A percentile compares a stretch with the other conserved stretches of the same genome.
Evolutionary conservation across 768 basidiomycete species (phyloP).

Genomic region (Xerocomellus chrysenteron): DNA sequence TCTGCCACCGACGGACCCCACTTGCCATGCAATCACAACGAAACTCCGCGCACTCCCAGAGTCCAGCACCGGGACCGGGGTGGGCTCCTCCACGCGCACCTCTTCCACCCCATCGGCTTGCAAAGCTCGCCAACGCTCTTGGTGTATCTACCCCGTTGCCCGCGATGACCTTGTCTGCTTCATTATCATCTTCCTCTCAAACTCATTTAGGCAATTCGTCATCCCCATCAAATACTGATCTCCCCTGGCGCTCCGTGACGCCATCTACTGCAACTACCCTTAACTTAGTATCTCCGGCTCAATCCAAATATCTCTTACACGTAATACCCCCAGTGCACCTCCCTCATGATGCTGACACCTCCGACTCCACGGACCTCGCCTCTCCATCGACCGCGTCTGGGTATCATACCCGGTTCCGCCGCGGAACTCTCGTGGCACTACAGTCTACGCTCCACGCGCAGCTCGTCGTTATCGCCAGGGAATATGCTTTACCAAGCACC

Average conservation of each 20-base stretch:
- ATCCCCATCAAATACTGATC: slow-evolving; percentile 29
- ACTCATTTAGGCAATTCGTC: slow-evolving; percentile 15
- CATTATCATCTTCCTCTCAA: slow-evolving; percentile 11
- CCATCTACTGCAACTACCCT: slow-evolving; percentile 44
- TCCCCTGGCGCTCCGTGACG: slow-evolving; percentile 49
- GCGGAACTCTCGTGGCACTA: slow-evolving; percentile 86
- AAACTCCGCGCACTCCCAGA: slow-evolving; percentile 11
- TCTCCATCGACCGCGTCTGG: slow-evolving; percentile 62
- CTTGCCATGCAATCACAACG: slow-evolving; percentile 16
- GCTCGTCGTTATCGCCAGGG: slow-evolving; percentile 83
- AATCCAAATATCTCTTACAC: slow-evolving; percentile 76
- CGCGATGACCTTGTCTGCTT: slow-evolving; percentile 32
- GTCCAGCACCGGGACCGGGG: slow-evolving; percentile 8
- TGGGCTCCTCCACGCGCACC: slow-evolving; percentile 73
- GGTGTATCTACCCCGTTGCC: slow-evolving; percentile 78
- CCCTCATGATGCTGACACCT: slow-evolving; percentile 56
- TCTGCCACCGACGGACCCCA: not conserved
- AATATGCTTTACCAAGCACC: slow-evolving; percentile 89
- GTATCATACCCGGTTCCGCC: slow-evolving; percentile 75
- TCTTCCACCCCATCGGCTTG: slow-evolving; percentile 72
- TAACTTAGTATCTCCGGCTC: slow-evolving; percentile 36
- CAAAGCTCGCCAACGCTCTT: slow-evolving; percentile 82
- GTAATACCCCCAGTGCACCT: slow-evolving; percentile 77
- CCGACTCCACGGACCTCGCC: slow-evolving; percentile 43
- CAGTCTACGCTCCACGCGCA: slow-evolving; percentile 83